Conservation (phyloP, 73 alveolate species). For the Uronychia binucleata region DNA sequence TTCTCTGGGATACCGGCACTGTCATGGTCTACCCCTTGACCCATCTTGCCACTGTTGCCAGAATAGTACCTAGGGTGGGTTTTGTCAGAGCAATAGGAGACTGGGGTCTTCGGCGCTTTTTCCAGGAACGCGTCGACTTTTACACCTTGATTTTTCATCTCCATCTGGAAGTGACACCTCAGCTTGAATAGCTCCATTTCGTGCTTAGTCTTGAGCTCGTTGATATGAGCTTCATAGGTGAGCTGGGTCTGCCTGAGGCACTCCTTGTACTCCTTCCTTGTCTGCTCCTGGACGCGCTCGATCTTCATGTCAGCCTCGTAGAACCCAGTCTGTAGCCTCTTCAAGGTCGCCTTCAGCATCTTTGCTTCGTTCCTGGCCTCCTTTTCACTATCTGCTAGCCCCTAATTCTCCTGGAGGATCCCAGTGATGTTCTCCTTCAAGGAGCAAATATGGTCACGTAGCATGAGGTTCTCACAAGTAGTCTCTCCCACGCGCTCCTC, state of each 20-base stretch:
- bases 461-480: not conserved
- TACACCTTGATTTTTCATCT: not conserved
- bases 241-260: not conserved
- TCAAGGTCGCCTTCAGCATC: not conserved
- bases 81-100: not conserved
- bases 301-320: not conserved
- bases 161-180: not conserved
- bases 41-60: not conserved
- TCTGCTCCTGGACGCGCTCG: not conserved
- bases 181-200: not conserved
- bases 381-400: not conserved
- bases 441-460: not conserved
- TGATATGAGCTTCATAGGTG: not conserved
- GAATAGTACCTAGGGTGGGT: not conserved
- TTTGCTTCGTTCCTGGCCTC: not conserved
- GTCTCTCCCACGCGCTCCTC: not conserved
- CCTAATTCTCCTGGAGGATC: not conserved
- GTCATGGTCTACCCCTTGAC: too few species aligned
- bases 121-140: too few species aligned
- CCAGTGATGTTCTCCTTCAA: not conserved
- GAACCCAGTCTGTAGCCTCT: not conserved
- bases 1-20: not conserved
- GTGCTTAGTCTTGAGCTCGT: not conserved
- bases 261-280: not conserved
- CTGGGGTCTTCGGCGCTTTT: too few species aligned